These are phyloP conservation scores for Cercis canadensis DNA, from an alignment of 306 rosid genomes.

Conservation along the genomic window DNA sequence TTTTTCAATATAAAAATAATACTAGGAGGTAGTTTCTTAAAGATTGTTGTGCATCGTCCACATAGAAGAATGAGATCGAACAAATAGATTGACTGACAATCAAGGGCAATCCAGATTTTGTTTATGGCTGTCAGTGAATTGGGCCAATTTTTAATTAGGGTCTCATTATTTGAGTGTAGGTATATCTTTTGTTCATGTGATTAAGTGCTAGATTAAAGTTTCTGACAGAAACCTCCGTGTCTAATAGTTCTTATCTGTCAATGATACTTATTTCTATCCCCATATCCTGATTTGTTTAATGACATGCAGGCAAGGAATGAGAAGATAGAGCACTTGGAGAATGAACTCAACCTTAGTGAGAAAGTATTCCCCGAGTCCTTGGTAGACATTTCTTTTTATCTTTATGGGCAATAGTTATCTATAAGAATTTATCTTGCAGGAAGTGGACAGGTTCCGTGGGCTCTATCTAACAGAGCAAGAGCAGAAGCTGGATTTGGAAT, in stretches of 20 bases:
- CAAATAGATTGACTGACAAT: too few relatives aligned
- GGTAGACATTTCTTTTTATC: slow-evolving; percentile 16
- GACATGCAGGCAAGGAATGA: slow-evolving; percentile 70
- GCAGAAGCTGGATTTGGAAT: slow-evolving; percentile 70
- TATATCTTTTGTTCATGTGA: neutral
- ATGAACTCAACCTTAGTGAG: slow-evolving; percentile 64
- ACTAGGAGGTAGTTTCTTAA: too few relatives aligned
- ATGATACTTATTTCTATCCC: slow-evolving; percentile 19
- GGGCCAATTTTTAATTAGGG: neutral
- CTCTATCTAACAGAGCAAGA: slow-evolving; percentile 81
- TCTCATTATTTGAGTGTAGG: neutral
- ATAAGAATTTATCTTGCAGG: slow-evolving; percentile 51
- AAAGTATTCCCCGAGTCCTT: slow-evolving; percentile 54
- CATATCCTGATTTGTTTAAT: slow-evolving; percentile 31
- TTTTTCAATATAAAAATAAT: neutral
- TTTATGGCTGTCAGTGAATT: neutral
- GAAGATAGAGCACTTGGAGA: slow-evolving; percentile 86
- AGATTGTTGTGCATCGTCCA: too few relatives aligned
- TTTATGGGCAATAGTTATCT: neutral
- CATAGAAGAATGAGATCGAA: too few relatives aligned
- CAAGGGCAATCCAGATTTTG: too few relatives aligned
- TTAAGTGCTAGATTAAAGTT: slow-evolving; percentile 1
- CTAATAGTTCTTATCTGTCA: slow-evolving; percentile 18
- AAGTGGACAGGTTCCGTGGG: slow-evolving; percentile 74
- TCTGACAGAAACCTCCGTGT: slow-evolving; percentile 21